Evolutionary conservation across 345 rosid species (phyloP).

Genomic region (Gynandropsis gynandra): DNA sequence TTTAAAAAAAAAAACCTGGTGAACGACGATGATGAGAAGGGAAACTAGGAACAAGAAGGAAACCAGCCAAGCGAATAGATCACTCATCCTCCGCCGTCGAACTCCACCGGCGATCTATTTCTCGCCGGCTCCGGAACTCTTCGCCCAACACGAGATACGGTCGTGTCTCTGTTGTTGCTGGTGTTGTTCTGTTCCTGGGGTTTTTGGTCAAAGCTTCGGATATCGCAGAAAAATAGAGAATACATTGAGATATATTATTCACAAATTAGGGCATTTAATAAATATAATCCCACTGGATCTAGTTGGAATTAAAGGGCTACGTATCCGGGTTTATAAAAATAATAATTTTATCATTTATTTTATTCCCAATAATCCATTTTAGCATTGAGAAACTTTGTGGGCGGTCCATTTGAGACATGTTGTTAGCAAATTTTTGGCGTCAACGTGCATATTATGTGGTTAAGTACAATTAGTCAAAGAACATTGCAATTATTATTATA

Average conservation of each 20-base stretch:
- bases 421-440: too few relatives aligned
- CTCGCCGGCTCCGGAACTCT: constrained; percentile 7
- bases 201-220: constrained; percentile 21
- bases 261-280: not conserved
- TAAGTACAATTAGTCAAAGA: too few relatives aligned
- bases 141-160: not conserved
- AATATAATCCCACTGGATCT: constrained; percentile 23
- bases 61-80: constrained; percentile 64
- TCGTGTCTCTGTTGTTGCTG: too few relatives aligned
- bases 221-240: not conserved
- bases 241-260: constrained; percentile 16
- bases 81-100: constrained; percentile 50
- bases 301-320: constrained; percentile 13
- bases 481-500: too few relatives aligned
- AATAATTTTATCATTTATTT: too few relatives aligned
- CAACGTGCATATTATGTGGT: too few relatives aligned
- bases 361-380: too few relatives aligned
- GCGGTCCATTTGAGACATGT: too few relatives aligned
- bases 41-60: constrained; percentile 69
- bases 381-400: too few relatives aligned
- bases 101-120: constrained; percentile 12
- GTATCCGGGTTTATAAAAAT: too few relatives aligned
- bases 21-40: constrained; percentile 57
- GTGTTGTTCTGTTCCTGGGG: not conserved
- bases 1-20: constrained; percentile 52